These are phyloP conservation scores for Phytophthora kernoviae DNA, from an alignment of 352 stramenopile species.

Conservation along the genomic window DNA sequence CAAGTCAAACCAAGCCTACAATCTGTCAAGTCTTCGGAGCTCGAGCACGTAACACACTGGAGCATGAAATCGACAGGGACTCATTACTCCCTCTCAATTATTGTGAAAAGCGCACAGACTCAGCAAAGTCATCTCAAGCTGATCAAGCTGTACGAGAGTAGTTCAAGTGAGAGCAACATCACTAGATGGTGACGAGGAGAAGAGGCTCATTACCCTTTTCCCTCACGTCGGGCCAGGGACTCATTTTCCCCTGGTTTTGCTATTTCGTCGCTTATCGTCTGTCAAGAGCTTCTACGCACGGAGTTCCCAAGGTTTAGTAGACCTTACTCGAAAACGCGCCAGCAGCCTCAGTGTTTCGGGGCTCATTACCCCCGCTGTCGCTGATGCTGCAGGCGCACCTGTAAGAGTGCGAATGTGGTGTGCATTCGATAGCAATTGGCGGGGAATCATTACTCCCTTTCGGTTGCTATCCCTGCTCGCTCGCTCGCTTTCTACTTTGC, in stretches of 20 bases:
- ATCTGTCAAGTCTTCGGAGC: too few species aligned
- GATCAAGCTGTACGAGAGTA: not conserved
- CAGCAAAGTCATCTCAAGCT: too few species aligned
- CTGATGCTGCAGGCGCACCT: conserved; percentile 21
- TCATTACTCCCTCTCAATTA: conserved; percentile 5
- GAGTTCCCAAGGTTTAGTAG: conserved; percentile 14
- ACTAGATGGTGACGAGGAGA: not conserved
- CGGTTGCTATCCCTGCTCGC: conserved; percentile 2
- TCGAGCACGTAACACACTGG: too few species aligned
- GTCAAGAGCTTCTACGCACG: conserved; percentile 12
- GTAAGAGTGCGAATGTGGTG: conserved; percentile 11
- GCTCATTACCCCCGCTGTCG: conserved; percentile 40
- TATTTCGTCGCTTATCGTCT: conserved; percentile 3
- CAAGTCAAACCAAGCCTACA: not conserved
- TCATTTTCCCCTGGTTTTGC: conserved; percentile 32
- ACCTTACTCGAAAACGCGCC: conserved; percentile 6
- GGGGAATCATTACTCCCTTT: conserved; percentile 44
- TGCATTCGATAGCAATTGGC: conserved; percentile 5
- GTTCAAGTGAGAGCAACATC: not conserved
- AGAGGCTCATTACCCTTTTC: conserved; percentile 33
- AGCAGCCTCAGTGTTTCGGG: conserved; percentile 30
- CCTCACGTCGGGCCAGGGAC: conserved; percentile 15
- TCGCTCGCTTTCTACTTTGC: conserved; percentile 16
- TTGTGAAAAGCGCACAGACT: too few species aligned
- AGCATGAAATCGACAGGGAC: not conserved